Evolutionary conservation across 2,329 filamentous ascomycete genomes (phyloP).

Genomic region (Curvularia sp.): DNA sequence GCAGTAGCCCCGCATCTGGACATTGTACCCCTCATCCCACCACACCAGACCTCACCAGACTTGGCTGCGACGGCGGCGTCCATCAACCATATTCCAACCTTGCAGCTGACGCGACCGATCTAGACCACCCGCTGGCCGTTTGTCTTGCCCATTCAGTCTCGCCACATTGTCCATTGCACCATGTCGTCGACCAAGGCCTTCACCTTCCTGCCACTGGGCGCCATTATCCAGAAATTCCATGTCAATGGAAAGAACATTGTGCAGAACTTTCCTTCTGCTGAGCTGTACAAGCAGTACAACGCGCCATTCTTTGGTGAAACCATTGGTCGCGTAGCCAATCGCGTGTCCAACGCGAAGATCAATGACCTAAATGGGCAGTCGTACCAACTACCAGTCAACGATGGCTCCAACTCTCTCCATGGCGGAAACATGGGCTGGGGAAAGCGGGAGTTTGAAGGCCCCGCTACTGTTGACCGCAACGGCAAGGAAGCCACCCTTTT

Average conservation of each 20-base stretch:
- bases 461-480: slow-evolving; percentile 62
- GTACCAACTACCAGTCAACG: slow-evolving; percentile 76
- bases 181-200: slow-evolving; percentile 47
- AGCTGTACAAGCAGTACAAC: slow-evolving; percentile 78
- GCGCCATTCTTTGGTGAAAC: slow-evolving; percentile 87
- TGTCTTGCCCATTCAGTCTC: slow-evolving; percentile 5
- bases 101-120: slow-evolving; percentile 13
- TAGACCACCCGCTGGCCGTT: slow-evolving; percentile 5
- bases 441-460: slow-evolving; percentile 78
- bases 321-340: slow-evolving; percentile 84
- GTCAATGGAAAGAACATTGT: slow-evolving; percentile 86
- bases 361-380: slow-evolving; percentile 72
- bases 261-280: slow-evolving; percentile 78
- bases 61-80: slow-evolving; percentile 2
- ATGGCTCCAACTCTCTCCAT: slow-evolving; percentile 72
- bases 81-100: neutral
- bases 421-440: slow-evolving; percentile 74
- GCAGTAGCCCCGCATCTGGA: slow-evolving; percentile 24
- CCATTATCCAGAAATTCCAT: slow-evolving; percentile 80
- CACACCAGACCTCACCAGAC: slow-evolving; percentile 11
- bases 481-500: slow-evolving; percentile 56
- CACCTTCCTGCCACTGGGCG: slow-evolving; percentile 75
- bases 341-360: slow-evolving; percentile 75
- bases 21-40: slow-evolving; percentile 22
- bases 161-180: slow-evolving; percentile 11